These are phyloP conservation scores for Aureobasidium sp. DNA, from an alignment of 2,329 filamentous ascomycete genomes.

Conservation along the genomic window DNA sequence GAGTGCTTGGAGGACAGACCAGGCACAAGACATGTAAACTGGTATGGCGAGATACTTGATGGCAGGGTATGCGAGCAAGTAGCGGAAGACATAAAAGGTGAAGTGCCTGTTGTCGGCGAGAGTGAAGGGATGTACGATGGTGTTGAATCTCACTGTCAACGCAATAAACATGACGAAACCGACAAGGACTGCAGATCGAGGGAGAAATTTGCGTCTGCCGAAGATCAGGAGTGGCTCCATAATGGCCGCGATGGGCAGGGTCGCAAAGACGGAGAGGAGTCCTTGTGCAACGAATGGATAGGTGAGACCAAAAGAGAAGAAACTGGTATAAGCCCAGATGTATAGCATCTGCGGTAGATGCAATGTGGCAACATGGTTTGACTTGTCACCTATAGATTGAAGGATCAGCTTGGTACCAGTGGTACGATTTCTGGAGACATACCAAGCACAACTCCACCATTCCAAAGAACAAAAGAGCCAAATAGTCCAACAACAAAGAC, in stretches of 20 bases:
- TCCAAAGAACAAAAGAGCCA: conserved; percentile 70
- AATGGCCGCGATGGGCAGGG: conserved; percentile 21
- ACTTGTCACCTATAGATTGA: conserved; percentile 66
- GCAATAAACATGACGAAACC: conserved; percentile 38
- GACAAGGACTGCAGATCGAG: conserved; percentile 33
- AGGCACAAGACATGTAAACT: conserved; percentile 64
- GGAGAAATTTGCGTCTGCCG: conserved; percentile 27
- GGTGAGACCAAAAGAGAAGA: conserved; percentile 81
- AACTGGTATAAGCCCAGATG: conserved; percentile 80
- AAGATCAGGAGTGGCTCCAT: conserved; percentile 31
- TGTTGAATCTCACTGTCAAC: conserved; percentile 67
- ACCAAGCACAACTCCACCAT: conserved; percentile 87
- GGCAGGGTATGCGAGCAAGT: conserved; percentile 52
- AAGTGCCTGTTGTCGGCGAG: conserved; percentile 96
- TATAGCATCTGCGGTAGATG: conserved; percentile 93
- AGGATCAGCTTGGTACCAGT: conserved; percentile 21
- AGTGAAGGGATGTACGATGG: conserved; percentile 90
- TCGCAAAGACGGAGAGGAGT: conserved; percentile 21
- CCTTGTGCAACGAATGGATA: conserved; percentile 46
- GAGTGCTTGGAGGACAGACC: conserved; percentile 60
- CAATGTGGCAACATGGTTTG: conserved; percentile 83
- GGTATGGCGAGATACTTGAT: conserved; percentile 62
- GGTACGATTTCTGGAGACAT: conserved; percentile 23
- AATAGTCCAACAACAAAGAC: conserved; percentile 62
- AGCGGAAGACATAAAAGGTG: conserved; percentile 91